A percentile compares a stretch with the other conserved stretches of the same genome.
These are phyloP conservation scores for Talaromyces amestolkiae DNA, from an alignment of 2,329 filamentous ascomycete genomes.

Conservation along the genomic window DNA sequence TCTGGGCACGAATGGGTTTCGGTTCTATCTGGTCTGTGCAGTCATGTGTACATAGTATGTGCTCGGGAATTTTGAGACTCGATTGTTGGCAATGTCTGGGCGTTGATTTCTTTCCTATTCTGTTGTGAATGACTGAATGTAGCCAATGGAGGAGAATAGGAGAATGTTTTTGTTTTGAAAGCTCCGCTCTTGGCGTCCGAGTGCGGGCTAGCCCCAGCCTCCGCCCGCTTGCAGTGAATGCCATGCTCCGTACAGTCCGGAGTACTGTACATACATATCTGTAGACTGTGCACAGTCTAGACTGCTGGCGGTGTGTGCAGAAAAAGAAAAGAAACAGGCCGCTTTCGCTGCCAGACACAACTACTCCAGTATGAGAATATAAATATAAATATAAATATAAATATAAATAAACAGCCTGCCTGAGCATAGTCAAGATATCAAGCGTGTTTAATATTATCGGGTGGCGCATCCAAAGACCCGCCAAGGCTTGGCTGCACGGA, in stretches of 20 bases:
- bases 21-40: background rate
- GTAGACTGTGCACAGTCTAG: background rate
- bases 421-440: background rate
- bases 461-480: conserved; percentile 1
- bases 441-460: background rate
- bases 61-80: background rate
- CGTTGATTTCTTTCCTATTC: conserved; percentile 5
- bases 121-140: background rate
- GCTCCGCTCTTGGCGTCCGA: conserved; percentile 1
- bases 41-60: background rate
- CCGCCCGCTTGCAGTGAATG: background rate
- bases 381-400: background rate
- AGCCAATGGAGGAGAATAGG: background rate
- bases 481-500: conserved; percentile 1
- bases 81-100: background rate
- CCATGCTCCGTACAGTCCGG: too few relatives aligned
- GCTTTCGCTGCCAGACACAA: background rate
- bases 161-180: background rate
- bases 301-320: background rate
- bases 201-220: background rate
- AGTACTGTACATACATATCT: too few relatives aligned
- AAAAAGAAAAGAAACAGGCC: background rate
- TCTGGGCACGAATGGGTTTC: background rate
- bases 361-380: background rate
- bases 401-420: background rate